Conservation (phyloP, 495 filamentous ascomycete genomes). For the Bryoglossum gracile region DNA sequence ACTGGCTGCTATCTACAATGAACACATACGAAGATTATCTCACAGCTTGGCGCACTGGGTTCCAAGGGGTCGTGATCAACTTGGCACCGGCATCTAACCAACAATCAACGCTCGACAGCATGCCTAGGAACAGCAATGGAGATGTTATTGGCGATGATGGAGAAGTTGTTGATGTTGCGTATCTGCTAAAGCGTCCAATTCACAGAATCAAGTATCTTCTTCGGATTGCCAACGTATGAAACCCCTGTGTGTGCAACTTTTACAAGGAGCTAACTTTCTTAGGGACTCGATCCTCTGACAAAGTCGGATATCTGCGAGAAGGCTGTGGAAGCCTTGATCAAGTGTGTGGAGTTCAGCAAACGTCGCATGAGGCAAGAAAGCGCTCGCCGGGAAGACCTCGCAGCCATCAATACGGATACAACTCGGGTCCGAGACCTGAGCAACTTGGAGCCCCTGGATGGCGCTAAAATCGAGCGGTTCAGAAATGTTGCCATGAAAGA, state of each 20-base stretch:
- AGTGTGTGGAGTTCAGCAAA: constrained; percentile 68
- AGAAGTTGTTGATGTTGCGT: constrained; percentile 91
- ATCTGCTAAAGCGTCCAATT: constrained; percentile 80
- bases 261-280: no score
- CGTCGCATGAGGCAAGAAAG: constrained; percentile 76
- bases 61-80: constrained; percentile 92
- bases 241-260: no score
- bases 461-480: constrained; percentile 61
- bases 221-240: constrained; percentile 61
- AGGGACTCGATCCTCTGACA: no score
- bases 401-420: constrained; percentile 74
- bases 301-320: no score
- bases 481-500: constrained; percentile 82
- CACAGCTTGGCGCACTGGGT: constrained; percentile 84
- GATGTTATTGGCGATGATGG: constrained; percentile 66
- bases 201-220: constrained; percentile 82
- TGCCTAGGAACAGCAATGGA: constrained; percentile 70
- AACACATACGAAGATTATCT: constrained; percentile 83
- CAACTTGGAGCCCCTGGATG: constrained; percentile 60
- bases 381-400: constrained; percentile 84
- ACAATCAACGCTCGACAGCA: constrained; percentile 48
- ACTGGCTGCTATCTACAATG: constrained; percentile 72
- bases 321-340: constrained; percentile 47
- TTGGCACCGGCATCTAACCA: constrained; percentile 52
- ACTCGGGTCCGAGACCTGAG: constrained; percentile 69